A percentile compares a stretch with the other conserved stretches of the same genome.
Conservation (phyloP, 2,329 filamentous ascomycete species). For the Emmonsiellopsis sp. region DNA sequence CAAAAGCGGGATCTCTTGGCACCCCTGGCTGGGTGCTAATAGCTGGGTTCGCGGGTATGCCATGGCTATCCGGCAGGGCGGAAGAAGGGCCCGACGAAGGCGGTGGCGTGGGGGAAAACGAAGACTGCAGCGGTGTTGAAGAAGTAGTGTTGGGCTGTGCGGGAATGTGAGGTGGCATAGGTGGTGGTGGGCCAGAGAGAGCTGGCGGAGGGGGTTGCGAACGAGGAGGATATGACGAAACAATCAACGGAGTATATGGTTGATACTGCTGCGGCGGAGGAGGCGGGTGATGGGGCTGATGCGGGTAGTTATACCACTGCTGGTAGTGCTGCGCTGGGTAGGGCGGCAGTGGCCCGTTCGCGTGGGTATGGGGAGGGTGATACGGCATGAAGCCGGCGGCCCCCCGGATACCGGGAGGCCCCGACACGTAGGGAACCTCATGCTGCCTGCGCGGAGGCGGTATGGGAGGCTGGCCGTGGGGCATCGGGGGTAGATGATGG, state of each 20-base stretch:
- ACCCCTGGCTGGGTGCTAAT: conserved; percentile 19
- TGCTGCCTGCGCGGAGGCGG: conserved; percentile 39
- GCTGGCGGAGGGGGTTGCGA: conserved; percentile 31
- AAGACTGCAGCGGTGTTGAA: conserved; percentile 26
- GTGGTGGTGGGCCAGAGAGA: conserved; percentile 23
- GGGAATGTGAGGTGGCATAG: conserved; percentile 16
- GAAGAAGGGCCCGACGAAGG: conserved; percentile 19
- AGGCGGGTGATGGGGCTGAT: conserved; percentile 31
- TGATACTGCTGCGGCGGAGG: conserved; percentile 31
- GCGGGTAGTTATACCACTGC: conserved; percentile 36
- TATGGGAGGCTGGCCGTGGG: conserved; percentile 42
- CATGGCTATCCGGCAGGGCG: conserved; percentile 21
- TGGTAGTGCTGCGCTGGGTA: conserved; percentile 34
- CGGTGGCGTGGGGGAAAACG: conserved; percentile 24
- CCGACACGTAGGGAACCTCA: conserved; percentile 34
- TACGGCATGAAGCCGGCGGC: conserved; percentile 51
- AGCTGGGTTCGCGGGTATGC: conserved; percentile 15
- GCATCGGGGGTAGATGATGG: conserved; percentile 35
- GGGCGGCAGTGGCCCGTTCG: conserved; percentile 40
- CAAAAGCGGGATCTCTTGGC: background rate
- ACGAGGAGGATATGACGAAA: conserved; percentile 35
- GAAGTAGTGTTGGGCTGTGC: conserved; percentile 25
- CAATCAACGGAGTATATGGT: conserved; percentile 33
- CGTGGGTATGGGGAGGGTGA: conserved; percentile 45
- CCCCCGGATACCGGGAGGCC: conserved; percentile 44